A percentile compares a stretch with the other conserved stretches of the same genome.
Conservation (phyloP, 2,329 filamentous ascomycete species). For the Xenosphaeropsis pyriputrescens region DNA sequence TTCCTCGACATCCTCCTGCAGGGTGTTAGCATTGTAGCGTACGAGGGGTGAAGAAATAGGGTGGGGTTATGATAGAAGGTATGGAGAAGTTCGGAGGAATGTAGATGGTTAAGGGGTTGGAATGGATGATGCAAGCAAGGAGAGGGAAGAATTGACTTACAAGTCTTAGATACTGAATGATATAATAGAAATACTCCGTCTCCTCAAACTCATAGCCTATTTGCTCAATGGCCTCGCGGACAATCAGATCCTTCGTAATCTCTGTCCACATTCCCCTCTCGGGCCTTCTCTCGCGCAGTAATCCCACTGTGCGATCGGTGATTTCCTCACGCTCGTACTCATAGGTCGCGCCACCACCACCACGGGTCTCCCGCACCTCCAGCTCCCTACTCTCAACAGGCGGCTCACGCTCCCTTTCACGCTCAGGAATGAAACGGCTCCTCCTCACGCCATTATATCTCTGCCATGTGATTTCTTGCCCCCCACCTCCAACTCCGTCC, state of each 20-base stretch:
- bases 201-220: constrained; percentile 83
- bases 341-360: constrained; percentile 5
- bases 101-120: background rate
- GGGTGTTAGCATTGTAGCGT: constrained; percentile 19
- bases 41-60: background rate
- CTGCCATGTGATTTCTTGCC: constrained; percentile 65
- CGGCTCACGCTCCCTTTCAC: constrained; percentile 28
- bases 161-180: constrained; percentile 79
- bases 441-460: constrained; percentile 65
- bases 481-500: constrained; percentile 64
- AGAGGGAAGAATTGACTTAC: constrained; percentile 38
- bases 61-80: background rate
- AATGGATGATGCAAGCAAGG: background rate
- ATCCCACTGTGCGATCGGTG: constrained; percentile 32
- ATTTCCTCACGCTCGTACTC: constrained; percentile 36
- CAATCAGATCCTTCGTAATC: constrained; percentile 84
- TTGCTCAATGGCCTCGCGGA: constrained; percentile 73
- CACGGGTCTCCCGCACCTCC: constrained; percentile 1
- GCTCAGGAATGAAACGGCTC: constrained; percentile 58
- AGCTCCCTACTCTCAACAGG: constrained; percentile 6
- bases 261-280: constrained; percentile 81
- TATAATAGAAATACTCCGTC: constrained; percentile 78
- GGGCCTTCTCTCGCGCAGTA: constrained; percentile 22
- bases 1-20: constrained; percentile 71
- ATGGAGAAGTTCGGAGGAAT: background rate